Evolutionary conservation across 176 grass and related monocot species (phyloP), one percentile per base, ranked within the genome.

Genomic region (Chloris gayana): DNA sequence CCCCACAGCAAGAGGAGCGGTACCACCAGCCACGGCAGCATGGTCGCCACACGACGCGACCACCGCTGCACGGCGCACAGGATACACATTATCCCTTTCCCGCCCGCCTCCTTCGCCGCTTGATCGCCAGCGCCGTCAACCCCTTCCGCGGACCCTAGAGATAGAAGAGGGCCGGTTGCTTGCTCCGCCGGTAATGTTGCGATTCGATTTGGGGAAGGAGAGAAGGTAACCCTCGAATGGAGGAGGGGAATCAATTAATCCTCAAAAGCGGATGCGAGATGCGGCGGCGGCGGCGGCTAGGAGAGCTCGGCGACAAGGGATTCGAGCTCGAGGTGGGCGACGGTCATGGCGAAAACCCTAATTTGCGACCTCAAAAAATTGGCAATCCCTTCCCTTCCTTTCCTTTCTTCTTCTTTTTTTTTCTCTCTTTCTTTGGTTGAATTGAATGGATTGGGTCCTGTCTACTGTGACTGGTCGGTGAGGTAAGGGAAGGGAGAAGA

Each of bases 21-120:
- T 69, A 98, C 85, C 46, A 98, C 92, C 38, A 98, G 85, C 88
- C 86, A 93, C 21, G 95, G 95, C 46, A 98, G 92, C 90, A 98
- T 87, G 84, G 88, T 90, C 61, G 90, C 95, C 56, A 95, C 86
- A 80, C 90, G 84, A 21, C 95, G 95, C 85, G 95, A 98, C 92
- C 95, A 98, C 83, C 95, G 87, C 87, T 98, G 92, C 46, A 98
- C 92, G 71, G 88, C 86, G 76, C 95, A 98, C 22, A 98, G 88
- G 83, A 93, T 95, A 84, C 95, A 98, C 95, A 98, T 98, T 98
- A 82, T 89, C 89, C 89, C 4, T 37, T 6, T 2, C 41, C 11
- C 41, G 25, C 62, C 82, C 85, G 25, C 75, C 69, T 26, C 17
- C 77, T 81, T 69, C 85, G 39, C 75, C 77, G 53, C 33, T 80